phyloP scores from a whole-genome alignment of 2,329 filamentous ascomycete species.

The Capronia americana region DNA sequence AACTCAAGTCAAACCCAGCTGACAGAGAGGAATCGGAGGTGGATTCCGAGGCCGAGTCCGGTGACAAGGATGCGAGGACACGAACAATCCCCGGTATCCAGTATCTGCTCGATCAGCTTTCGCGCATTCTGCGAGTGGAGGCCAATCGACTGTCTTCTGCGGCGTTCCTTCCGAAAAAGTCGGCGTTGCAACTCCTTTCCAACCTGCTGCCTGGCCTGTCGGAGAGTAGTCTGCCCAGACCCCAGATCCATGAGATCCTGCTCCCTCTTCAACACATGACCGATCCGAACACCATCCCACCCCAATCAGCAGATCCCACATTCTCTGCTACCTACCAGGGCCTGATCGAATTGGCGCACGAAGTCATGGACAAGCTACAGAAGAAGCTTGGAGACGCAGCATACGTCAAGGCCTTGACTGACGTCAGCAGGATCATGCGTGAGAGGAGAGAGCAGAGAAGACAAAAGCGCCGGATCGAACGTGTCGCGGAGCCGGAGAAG shows the following conservation, averaged over 20 bases:
- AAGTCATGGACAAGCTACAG: slow-evolving; percentile 82
- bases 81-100: slow-evolving; percentile 63
- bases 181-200: slow-evolving; percentile 75
- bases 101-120: slow-evolving; percentile 79
- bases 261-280: slow-evolving; percentile 81
- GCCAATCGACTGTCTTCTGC: slow-evolving; percentile 65
- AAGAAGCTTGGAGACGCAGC: slow-evolving; percentile 80
- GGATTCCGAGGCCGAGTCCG: slow-evolving; percentile 48
- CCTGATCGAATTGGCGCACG: slow-evolving; percentile 73
- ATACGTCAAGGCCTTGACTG: slow-evolving; percentile 76
- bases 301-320: slow-evolving; percentile 69
- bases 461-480: slow-evolving; percentile 87
- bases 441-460: slow-evolving; percentile 74
- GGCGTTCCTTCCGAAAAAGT: slow-evolving; percentile 74
- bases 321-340: slow-evolving; percentile 74
- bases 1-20: slow-evolving; percentile 51
- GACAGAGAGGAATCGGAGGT: slow-evolving; percentile 49
- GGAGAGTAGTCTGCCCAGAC: slow-evolving; percentile 58
- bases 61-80: slow-evolving; percentile 54
- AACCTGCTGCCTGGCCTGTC: slow-evolving; percentile 70
- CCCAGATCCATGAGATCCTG: slow-evolving; percentile 69
- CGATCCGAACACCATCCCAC: slow-evolving; percentile 59
- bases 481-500: slow-evolving; percentile 79
- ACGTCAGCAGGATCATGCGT: slow-evolving; percentile 75
- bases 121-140: slow-evolving; percentile 79